Evolutionary conservation across 2,329 filamentous ascomycete species (phyloP), one percentile per base, ranked within the genome.

Genomic region (Paraconiothyrium brasiliense): DNA sequence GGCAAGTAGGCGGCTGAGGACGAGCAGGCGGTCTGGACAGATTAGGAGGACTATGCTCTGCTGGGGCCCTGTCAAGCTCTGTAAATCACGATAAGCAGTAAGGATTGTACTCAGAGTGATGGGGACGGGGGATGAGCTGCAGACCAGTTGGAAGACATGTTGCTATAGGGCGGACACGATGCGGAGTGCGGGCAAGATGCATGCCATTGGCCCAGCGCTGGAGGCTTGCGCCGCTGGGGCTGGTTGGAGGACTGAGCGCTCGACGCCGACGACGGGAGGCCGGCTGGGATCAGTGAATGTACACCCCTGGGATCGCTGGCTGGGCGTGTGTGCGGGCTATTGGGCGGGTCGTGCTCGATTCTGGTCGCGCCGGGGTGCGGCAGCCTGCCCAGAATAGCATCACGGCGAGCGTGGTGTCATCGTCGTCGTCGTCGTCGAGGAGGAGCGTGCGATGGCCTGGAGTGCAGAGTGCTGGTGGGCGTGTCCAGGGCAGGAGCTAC

Each of bases 181-280:
- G 70, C 69, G 64, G 71, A 61, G 67, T 67, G 64, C 65, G 61
- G 69, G 69, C 58, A 67, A 57, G 62, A 59, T 57, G 65, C 52
- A 65, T 68, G 71, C 67, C 63, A 73, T 63, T 67, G 66, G 67
- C 54, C 48, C 54, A 44, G 70, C 63, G 64, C 62, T 64, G 70
- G 61, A 56, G 66, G 68, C 60, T 69, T 70, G 67, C 67, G 70
- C 61, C 72, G 74, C 74, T 72, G 64, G 71, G 75, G 68, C 68
- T 67, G 67, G 63, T 54, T 63, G 66, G 65, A 52, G 69, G 60
- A 63, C 68, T 63, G 67, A 59, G 67, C 70, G 65, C 71, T 66
- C 67, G 64, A 68, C 56, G 60, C 32, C 50, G 51, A 48, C 24
- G 54, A 52, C 32, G 43, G 46, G 41, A 69, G 66, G 67, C 66